phyloP scores from a whole-genome alignment of 31 red algal species.

The Porphyra umbilicalis region DNA sequence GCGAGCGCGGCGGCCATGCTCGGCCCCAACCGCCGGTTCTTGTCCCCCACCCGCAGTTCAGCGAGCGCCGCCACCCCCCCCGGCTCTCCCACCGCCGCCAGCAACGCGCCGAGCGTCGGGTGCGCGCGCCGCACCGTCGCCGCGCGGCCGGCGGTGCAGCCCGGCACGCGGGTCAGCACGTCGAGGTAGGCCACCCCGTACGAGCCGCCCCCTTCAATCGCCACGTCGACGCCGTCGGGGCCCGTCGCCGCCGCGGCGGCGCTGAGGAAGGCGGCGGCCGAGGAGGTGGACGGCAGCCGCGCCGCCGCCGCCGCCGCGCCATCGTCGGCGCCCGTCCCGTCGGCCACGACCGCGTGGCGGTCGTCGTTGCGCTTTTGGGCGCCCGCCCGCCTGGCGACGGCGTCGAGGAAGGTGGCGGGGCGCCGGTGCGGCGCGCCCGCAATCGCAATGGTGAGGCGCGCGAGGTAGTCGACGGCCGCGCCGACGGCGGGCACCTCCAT shows the following conservation, averaged over 20 bases:
- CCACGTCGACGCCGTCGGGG: too few relatives aligned
- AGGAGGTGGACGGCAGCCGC: too few relatives aligned
- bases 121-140: not conserved
- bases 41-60: not conserved
- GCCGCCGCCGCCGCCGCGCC: too few relatives aligned
- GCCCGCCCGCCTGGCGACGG: not conserved
- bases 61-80: not conserved
- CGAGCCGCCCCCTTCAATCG: not conserved
- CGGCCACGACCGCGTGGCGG: not conserved
- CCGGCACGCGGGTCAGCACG: not conserved
- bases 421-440: not conserved
- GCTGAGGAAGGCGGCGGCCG: too few relatives aligned
- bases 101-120: not conserved
- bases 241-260: too few relatives aligned
- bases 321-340: too few relatives aligned
- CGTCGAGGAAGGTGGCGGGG: not conserved
- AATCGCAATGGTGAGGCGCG: not conserved
- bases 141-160: not conserved
- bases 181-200: not conserved
- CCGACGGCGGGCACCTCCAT: not conserved
- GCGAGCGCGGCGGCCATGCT: not conserved
- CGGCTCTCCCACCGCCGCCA: not conserved
- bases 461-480: not conserved
- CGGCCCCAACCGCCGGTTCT: not conserved
- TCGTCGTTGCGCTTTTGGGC: not conserved